Conservation (phyloP, 768 basidiomycete genomes). For the Leccinum barrowsii region DNA sequence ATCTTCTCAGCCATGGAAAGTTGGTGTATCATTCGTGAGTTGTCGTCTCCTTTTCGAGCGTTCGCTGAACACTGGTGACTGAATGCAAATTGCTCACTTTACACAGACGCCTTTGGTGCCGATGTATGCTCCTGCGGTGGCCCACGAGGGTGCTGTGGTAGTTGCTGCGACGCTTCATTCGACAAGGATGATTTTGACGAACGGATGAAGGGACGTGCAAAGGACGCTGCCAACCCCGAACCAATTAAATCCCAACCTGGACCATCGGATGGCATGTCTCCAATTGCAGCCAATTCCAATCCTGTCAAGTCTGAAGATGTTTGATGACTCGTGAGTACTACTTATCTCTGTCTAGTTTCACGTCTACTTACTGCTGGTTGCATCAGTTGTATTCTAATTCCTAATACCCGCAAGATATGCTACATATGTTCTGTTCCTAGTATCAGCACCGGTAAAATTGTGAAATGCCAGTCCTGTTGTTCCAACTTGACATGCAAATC, state of each 20-base stretch:
- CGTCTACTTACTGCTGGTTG: not conserved
- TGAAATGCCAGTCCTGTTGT: not conserved
- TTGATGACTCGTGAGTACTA: not conserved
- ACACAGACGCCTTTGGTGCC: constrained; percentile 22
- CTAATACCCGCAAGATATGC: not conserved
- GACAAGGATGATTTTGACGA: constrained; percentile 30
- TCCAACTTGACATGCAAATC: too few relatives aligned
- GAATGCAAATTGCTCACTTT: not conserved
- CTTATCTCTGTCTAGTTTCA: not conserved
- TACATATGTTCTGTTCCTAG: not conserved
- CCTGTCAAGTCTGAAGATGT: not conserved
- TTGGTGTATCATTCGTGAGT: constrained; percentile 28
- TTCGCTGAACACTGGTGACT: not conserved
- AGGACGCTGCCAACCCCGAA: constrained; percentile 4
- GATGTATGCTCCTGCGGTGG: constrained; percentile 25
- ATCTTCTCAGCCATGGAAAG: constrained; percentile 9
- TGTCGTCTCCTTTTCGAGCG: not conserved
- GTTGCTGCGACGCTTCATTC: constrained; percentile 28
- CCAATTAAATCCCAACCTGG: constrained; percentile 23
- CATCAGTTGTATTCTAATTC: not conserved
- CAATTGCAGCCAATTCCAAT: constrained; percentile 2
- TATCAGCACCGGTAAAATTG: not conserved
- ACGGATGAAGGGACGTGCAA: constrained; percentile 24
- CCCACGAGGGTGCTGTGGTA: constrained; percentile 25
- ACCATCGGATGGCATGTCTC: constrained; percentile 19